phyloP scores from a whole-genome alignment of 345 rosid species.

The Geranium brycei region DNA sequence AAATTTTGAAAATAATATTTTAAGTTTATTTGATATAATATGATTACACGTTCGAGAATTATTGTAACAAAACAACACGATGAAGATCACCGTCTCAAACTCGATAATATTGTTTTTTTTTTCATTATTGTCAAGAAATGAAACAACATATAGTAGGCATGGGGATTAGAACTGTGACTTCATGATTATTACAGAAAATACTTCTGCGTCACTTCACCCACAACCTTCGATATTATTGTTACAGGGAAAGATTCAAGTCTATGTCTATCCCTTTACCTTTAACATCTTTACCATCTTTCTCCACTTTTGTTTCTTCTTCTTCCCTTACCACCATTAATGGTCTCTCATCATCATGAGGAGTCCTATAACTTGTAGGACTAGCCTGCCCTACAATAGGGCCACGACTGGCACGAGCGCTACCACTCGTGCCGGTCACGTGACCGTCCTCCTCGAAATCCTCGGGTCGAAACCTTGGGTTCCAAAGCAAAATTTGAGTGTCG shows the following conservation, averaged over 20 bases:
- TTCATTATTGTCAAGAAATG: too few species aligned
- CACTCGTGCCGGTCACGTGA: background rate
- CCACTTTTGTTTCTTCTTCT: background rate
- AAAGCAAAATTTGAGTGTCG: background rate
- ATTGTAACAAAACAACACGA: too few species aligned
- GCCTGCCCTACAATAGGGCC: background rate
- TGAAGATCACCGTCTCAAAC: too few species aligned
- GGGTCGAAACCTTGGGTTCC: conserved; percentile 36
- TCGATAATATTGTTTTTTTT: too few species aligned
- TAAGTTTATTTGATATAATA: too few species aligned
- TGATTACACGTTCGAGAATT: too few species aligned
- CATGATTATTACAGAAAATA: too few species aligned
- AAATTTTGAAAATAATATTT: too few species aligned
- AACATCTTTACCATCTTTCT: background rate
- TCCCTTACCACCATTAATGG: background rate
- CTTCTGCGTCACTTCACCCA: too few species aligned
- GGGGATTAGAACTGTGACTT: too few species aligned
- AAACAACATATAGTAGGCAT: too few species aligned
- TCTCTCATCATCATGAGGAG: background rate
- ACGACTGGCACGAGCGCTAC: background rate
- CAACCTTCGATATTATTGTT: background rate
- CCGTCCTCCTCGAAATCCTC: conserved; percentile 31
- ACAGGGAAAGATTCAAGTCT: background rate
- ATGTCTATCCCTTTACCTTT: background rate
- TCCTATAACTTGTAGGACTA: background rate